Percentiles rank a stretch among this genome's conserved stretches.
phyloP scores from a whole-genome alignment of 805 yeast genomes.

The Lipomyces mesembrius region DNA sequence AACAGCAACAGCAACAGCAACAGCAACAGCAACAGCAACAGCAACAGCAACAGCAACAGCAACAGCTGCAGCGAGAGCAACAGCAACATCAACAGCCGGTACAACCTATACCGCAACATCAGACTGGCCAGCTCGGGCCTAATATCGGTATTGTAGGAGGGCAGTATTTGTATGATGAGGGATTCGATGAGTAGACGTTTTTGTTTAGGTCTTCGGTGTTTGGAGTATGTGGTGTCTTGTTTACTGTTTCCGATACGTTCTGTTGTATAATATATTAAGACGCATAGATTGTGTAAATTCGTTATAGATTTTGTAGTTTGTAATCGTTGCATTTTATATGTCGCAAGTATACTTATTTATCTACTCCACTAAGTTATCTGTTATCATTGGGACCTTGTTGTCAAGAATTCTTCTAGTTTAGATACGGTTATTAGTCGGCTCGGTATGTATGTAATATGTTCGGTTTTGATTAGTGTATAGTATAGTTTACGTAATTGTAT shows the following conservation, averaged over 20 bases:
- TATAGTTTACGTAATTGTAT: too few species aligned
- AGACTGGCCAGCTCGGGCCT: background rate
- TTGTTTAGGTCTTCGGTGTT: background rate
- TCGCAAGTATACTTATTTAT: background rate
- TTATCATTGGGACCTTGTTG: background rate
- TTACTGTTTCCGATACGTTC: background rate
- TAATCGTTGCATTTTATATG: background rate
- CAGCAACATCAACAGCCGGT: conserved; percentile 10
- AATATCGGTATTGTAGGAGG: conserved; percentile 1
- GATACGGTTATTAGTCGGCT: too few species aligned
- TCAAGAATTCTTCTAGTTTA: too few species aligned
- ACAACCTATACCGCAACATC: conserved; percentile 17
- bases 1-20: background rate
- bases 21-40: background rate
- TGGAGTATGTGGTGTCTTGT: background rate
- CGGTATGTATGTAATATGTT: too few species aligned
- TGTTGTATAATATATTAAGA: background rate
- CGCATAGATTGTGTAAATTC: background rate
- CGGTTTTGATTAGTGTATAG: too few species aligned
- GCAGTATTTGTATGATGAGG: conserved; percentile 24
- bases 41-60: conserved; percentile 8
- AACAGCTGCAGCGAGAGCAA: too few species aligned
- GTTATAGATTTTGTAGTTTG: background rate
- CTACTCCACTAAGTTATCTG: background rate
- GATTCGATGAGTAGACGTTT: conserved; percentile 15